phyloP scores from a whole-genome alignment of 164 flowering plant species.

The Macadamia tetraphylla region DNA sequence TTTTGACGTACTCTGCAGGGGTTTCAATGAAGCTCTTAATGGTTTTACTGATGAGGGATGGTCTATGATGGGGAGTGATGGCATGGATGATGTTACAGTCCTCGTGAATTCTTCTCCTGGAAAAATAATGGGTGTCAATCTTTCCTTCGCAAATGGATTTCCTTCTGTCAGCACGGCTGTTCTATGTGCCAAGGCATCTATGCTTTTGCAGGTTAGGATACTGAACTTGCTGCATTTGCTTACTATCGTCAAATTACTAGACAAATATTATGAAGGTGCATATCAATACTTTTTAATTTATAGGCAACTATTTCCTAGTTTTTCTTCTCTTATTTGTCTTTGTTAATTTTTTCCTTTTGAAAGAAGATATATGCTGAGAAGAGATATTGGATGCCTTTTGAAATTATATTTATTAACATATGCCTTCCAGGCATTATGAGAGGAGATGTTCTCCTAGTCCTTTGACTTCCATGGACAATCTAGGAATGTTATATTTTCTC shows the following conservation, averaged over 20 bases:
- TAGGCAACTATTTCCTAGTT: background rate
- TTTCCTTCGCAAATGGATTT: constrained; percentile 40
- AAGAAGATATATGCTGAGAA: no score
- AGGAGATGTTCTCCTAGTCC: no score
- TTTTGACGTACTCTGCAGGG: constrained; percentile 31
- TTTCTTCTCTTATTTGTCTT: background rate
- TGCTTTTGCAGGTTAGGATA: constrained; percentile 55
- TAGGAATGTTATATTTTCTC: no score
- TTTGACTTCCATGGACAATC: no score
- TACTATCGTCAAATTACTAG: background rate
- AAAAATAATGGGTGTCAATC: constrained; percentile 45
- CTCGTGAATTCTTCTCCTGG: constrained; percentile 54
- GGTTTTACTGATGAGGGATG: constrained; percentile 72
- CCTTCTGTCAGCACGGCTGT: constrained; percentile 45
- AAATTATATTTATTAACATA: no score
- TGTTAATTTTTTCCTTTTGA: background rate
- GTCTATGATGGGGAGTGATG: constrained; percentile 65
- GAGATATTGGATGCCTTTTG: no score
- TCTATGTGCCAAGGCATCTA: constrained; percentile 76
- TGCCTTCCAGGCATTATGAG: no score
- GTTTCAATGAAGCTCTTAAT: constrained; percentile 74
- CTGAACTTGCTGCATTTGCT: background rate
- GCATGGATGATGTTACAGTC: constrained; percentile 63
- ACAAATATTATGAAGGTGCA: background rate
- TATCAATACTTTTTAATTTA: background rate